Percentiles rank a stretch among this genome's conserved stretches.
Evolutionary conservation across 352 stramenopile genomes (phyloP).

Genomic region (Globisporangium solare): DNA sequence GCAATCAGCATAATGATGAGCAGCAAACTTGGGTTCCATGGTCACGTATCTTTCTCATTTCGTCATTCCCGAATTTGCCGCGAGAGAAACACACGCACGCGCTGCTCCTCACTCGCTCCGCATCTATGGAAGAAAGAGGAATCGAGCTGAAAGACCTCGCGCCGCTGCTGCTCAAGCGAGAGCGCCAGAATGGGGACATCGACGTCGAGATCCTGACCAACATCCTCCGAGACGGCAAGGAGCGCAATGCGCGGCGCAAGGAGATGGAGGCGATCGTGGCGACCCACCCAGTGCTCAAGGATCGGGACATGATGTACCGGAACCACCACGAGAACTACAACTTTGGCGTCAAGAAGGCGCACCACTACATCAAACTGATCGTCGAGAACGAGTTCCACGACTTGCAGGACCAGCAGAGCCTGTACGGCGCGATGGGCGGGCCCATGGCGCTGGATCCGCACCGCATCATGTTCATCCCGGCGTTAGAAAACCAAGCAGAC

Average conservation of each 20-base stretch:
- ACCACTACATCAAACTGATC: slow-evolving; percentile 34
- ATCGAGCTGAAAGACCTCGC: slow-evolving; percentile 57
- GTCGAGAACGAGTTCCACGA: slow-evolving; percentile 26
- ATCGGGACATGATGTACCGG: slow-evolving; percentile 36
- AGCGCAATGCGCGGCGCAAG: slow-evolving; percentile 37
- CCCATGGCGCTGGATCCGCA: slow-evolving; percentile 45
- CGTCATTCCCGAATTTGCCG: too few species aligned
- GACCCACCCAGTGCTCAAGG: slow-evolving; percentile 31
- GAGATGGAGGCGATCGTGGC: slow-evolving; percentile 18
- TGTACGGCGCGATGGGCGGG: slow-evolving; percentile 46
- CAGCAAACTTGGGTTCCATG: too few species aligned
- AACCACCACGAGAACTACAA: slow-evolving; percentile 37
- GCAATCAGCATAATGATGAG: too few species aligned
- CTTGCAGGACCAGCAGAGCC: slow-evolving; percentile 24
- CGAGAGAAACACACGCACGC: too few species aligned
- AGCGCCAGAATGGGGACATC: slow-evolving; percentile 45
- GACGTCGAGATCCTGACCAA: slow-evolving; percentile 28
- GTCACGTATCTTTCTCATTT: too few species aligned
- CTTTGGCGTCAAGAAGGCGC: slow-evolving; percentile 25
- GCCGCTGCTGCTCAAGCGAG: slow-evolving; percentile 51
- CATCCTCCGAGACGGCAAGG: slow-evolving; percentile 25
- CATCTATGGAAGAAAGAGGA: too few species aligned
- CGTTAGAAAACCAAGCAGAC: slow-evolving; percentile 59
- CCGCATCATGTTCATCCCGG: slow-evolving; percentile 59
- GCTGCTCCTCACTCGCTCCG: too few species aligned